phyloP scores from a whole-genome alignment of 2,329 filamentous ascomycete genomes.

The Aaosphaeria pasadenensis region DNA sequence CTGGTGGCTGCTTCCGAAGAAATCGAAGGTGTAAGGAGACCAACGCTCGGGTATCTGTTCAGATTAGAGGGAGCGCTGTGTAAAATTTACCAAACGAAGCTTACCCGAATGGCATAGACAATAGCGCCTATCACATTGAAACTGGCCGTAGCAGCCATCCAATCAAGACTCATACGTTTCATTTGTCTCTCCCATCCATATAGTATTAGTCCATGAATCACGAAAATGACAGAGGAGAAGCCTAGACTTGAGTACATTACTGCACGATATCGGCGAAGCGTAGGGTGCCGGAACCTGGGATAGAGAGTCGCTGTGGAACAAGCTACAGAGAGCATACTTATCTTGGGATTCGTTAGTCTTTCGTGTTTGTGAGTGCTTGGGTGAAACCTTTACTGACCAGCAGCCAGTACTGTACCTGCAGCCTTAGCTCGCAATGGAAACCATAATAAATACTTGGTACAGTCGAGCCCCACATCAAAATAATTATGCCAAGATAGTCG shows the following conservation, averaged over 20 bases:
- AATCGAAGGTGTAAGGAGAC: slow-evolving; percentile 43
- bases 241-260: slow-evolving; percentile 12
- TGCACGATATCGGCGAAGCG: slow-evolving; percentile 7
- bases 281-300: slow-evolving; percentile 11
- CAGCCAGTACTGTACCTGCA: slow-evolving; percentile 10
- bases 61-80: too few relatives aligned
- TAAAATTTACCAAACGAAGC: neutral
- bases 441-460: slow-evolving; percentile 15
- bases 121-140: slow-evolving; percentile 9
- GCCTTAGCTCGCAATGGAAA: slow-evolving; percentile 8
- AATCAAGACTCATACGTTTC: slow-evolving; percentile 14
- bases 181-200: slow-evolving; percentile 14
- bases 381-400: neutral
- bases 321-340: too few relatives aligned
- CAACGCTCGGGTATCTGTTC: slow-evolving; percentile 41
- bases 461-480: slow-evolving; percentile 16
- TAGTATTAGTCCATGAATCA: slow-evolving; percentile 5
- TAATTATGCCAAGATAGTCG: slow-evolving; percentile 16
- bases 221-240: slow-evolving; percentile 11
- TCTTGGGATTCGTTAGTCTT: too few relatives aligned
- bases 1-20: slow-evolving; percentile 48
- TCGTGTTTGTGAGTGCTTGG: too few relatives aligned
- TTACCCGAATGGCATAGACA: slow-evolving; percentile 9
- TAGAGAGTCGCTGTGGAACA: slow-evolving; percentile 7
- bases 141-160: slow-evolving; percentile 13